phyloP scores from a whole-genome alignment of 306 rosid species.

The Gleditsia sinensis region DNA sequence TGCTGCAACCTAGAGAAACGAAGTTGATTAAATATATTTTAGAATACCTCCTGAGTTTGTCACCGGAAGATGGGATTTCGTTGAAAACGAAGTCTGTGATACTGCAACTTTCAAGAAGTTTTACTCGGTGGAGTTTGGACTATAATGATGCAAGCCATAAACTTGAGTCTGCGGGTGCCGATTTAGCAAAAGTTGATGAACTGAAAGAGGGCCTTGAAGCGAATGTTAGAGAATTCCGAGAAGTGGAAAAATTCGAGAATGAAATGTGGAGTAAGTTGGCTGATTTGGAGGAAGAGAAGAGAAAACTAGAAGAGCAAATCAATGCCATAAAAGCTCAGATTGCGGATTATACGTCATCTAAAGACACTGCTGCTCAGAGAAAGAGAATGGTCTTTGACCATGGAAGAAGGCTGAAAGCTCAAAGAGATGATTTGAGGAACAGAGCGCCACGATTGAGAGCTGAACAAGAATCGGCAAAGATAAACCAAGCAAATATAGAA shows the following conservation, averaged over 20 bases:
- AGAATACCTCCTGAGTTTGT: no score
- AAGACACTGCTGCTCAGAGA: constrained; percentile 15
- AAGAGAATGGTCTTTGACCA: constrained; percentile 4
- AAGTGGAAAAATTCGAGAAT: constrained; percentile 8
- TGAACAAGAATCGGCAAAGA: constrained; percentile 26
- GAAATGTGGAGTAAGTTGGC: constrained; percentile 6
- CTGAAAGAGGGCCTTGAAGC: no score
- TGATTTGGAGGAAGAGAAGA: neutral
- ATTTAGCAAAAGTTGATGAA: no score
- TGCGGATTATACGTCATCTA: neutral
- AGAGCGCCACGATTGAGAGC: constrained; percentile 21
- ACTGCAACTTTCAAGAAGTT: no score
- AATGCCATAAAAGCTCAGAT: constrained; percentile 30
- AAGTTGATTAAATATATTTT: constrained; percentile 20
- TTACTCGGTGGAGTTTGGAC: no score
- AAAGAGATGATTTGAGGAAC: constrained; percentile 34
- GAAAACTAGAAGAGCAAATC: no score
- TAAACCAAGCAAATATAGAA: constrained; percentile 1
- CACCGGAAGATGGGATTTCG: no score
- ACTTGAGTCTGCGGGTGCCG: no score
- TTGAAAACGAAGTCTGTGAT: no score
- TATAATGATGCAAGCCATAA: no score
- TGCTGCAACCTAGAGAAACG: constrained; percentile 28
- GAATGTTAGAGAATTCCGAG: constrained; percentile 26
- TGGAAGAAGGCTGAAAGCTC: constrained; percentile 16